Base-by-base conservation (phyloP, 2,329 filamentous ascomycete genomes). In the Xylaria polymorpha region DNA sequence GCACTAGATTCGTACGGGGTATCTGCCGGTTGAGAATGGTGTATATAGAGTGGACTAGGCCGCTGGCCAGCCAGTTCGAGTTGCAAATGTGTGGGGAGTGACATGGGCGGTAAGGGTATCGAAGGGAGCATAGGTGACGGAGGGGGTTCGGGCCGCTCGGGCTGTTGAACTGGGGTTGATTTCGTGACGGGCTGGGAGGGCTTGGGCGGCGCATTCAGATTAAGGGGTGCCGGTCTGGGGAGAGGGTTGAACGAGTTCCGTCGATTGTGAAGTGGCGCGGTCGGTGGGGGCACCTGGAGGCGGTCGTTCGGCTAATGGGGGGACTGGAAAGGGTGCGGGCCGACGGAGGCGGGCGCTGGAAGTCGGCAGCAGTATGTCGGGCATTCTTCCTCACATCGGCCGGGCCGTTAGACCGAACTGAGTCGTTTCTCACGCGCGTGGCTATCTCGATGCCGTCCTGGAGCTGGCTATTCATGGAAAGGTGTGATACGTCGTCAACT, bases 1-100 rank as follows among this genome's bases (percentile, higher is more conserved):
- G 91, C 91, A 25, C 93, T 95, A 4, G 94, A 97, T 80, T 99
- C 96, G 80, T 98, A 98, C 0, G 94, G 94, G 29, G 84, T 81
- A 64, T 90, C 88, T 69, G 80, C 83, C 0, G 85, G 77, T 55
- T 87, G 82, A 0, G 88, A 86, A 69, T 87, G 86, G 74, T 90
- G 85, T 65, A 91, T 90, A 73, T 91, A 91, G n/a, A 91, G 79
- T 7, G 88, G 88, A 57, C 87, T 90, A 4, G 89, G 89, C 39
- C 87, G 83, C 65, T 88, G 85, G 4, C 86, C 87, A 1, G 89
- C 87, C 12, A 91, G 80, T 75, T 91, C 89, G 0, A 91, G 85
- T 74, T 91, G 88, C 1, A 91, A 80, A 60, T 91, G 85, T 0
- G 88, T 91, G 3, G 88, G 88, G 32, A 91, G 83, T 0, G 89